Conservation (phyloP, 169 alveolate species). For the Plasmodium coatneyi region DNA sequence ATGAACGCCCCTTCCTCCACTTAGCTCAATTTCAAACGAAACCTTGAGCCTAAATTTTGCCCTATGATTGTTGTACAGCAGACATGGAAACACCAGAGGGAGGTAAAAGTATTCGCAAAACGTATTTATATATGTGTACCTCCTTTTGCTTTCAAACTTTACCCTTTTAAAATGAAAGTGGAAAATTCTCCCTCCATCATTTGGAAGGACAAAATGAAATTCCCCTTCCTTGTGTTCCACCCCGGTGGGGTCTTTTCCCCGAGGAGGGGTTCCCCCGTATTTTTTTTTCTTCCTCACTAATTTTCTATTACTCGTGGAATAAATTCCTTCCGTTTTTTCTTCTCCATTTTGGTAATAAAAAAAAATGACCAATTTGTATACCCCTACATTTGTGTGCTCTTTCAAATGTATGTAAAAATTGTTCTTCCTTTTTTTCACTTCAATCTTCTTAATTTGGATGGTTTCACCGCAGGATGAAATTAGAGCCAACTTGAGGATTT, state of each 20-base stretch:
- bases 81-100: conserved; percentile 56
- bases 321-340: conserved; percentile 49
- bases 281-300: conserved; percentile 4
- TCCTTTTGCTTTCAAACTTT: conserved; percentile 22
- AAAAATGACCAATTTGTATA: conserved; percentile 17
- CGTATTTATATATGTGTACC: conserved; percentile 47
- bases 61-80: conserved; percentile 10
- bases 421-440: background rate
- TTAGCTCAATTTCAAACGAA: conserved; percentile 17
- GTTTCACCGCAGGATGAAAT: background rate
- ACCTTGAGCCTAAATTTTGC: conserved; percentile 22
- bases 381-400: background rate
- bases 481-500: background rate
- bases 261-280: background rate
- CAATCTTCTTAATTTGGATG: background rate
- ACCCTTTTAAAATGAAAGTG: conserved; percentile 19
- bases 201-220: conserved; percentile 47
- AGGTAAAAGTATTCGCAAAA: conserved; percentile 56
- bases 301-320: conserved; percentile 57
- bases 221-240: background rate
- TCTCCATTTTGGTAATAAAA: conserved; percentile 28
- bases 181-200: background rate
- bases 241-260: background rate
- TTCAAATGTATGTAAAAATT: conserved; percentile 9
- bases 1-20: background rate